Evolutionary conservation across 331 rosid species (phyloP).

Genomic region (Cydonia oblonga): DNA sequence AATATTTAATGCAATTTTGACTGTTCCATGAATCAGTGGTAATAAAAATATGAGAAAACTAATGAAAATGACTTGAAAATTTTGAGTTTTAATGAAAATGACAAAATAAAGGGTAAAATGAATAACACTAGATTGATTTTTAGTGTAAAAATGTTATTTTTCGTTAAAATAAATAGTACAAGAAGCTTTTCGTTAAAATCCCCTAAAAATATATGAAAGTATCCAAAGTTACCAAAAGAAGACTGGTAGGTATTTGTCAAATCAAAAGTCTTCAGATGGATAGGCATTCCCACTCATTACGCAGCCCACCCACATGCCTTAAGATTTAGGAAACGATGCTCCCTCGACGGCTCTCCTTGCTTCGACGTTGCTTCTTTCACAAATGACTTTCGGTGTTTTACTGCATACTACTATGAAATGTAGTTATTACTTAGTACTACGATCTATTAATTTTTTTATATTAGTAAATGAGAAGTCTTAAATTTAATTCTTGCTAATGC

Average conservation of each 20-base stretch:
- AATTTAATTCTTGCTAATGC: too few species aligned
- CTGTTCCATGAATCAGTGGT: background rate
- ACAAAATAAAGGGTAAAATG: too few species aligned
- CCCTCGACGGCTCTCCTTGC: background rate
- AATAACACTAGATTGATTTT: too few species aligned
- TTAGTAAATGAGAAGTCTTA: fast-evolving
- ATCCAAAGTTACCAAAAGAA: background rate
- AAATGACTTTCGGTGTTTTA: too few species aligned
- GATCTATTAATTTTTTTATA: too few species aligned
- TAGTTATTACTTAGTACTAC: too few species aligned
- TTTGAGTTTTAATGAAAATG: too few species aligned
- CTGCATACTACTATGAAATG: fast-evolving
- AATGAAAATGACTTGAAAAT: too few species aligned
- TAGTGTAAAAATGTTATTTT: too few species aligned
- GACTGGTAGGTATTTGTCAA: background rate
- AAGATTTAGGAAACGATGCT: background rate
- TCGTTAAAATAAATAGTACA: too few species aligned
- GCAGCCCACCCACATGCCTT: constrained; percentile 4
- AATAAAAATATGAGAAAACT: background rate
- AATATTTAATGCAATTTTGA: background rate
- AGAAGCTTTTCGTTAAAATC: too few species aligned
- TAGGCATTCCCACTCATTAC: background rate
- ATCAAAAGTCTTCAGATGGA: background rate
- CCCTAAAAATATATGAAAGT: background rate
- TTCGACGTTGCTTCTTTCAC: background rate